Evolutionary conservation across 2,329 filamentous ascomycete genomes (phyloP).

Genomic region (Diaporthe sp.): DNA sequence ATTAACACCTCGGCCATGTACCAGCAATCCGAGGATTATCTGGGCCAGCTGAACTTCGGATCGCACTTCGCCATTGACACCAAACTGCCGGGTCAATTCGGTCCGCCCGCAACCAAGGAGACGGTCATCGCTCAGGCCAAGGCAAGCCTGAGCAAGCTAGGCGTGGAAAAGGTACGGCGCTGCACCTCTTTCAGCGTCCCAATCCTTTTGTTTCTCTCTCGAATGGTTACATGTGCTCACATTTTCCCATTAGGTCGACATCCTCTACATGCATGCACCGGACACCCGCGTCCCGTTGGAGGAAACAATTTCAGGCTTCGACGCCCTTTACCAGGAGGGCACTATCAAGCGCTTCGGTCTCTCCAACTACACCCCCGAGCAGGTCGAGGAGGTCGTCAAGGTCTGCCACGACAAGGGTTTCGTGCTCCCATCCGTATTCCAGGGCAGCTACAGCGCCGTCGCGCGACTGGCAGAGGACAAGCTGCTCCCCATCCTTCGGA

Average conservation of each 20-base stretch:
- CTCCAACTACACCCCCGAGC: slow-evolving; percentile 57
- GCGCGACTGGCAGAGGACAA: slow-evolving; percentile 53
- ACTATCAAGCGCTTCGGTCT: slow-evolving; percentile 58
- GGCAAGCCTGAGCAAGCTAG: slow-evolving; percentile 43
- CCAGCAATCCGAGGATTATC: slow-evolving; percentile 41
- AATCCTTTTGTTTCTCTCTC: too few species aligned
- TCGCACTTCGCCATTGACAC: slow-evolving; percentile 46
- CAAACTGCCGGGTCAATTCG: slow-evolving; percentile 40
- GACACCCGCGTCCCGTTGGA: slow-evolving; percentile 64
- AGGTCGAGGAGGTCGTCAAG: slow-evolving; percentile 54
- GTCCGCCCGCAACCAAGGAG: slow-evolving; percentile 37
- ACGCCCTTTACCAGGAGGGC: slow-evolving; percentile 70
- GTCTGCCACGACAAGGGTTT: slow-evolving; percentile 54
- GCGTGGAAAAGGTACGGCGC: slow-evolving; percentile 33
- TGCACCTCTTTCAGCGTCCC: too few species aligned
- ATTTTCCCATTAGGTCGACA: slow-evolving; percentile 38
- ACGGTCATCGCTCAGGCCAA: slow-evolving; percentile 41
- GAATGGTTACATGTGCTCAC: neutral
- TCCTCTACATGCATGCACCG: slow-evolving; percentile 67
- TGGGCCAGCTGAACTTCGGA: slow-evolving; percentile 42
- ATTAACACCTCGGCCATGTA: slow-evolving; percentile 45
- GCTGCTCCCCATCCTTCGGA: slow-evolving; percentile 59
- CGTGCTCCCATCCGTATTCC: slow-evolving; percentile 59
- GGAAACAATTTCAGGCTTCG: slow-evolving; percentile 72
- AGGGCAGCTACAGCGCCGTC: slow-evolving; percentile 58